Evolutionary conservation across 495 filamentous ascomycete genomes (phyloP), one percentile per base, ranked within the genome.

Genomic region (Hypoxylon trugodes): DNA sequence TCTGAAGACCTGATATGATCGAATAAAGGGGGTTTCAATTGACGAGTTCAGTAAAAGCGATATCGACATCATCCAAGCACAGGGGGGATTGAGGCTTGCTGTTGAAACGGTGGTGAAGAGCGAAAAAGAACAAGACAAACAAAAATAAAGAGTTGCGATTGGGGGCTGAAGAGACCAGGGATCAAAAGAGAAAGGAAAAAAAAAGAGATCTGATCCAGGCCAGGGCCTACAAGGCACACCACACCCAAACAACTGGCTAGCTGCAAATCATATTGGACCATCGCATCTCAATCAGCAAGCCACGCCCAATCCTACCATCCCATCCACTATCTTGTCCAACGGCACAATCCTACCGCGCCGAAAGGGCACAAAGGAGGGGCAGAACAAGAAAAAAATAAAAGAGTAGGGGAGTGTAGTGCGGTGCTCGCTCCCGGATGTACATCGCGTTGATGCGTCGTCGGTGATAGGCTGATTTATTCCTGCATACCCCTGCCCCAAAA

Each of bases 231-330:
- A 25, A 30, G n/a, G n/a, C n/a, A n/a, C n/a, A n/a, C n/a, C 19
- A 21, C n/a, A 15, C 12, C 35, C 4, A 37, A 1, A n/a, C 54
- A 30, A 30, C 25, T 37, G 0, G 13, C 36, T 16, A 51, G 57
- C 63, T 66, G 57, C 63, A 61, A 40, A 61, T 61, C 57, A 66
- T 66, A 66, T 57, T 57, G 56, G 42, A 13, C 7, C 16, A 45
- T 50, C 42, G n/a, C 40, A 58, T 22, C 22, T 54, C 19, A 47
- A 42, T 35, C n/a, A 42, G 22, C 42, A 47, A 59, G 54, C 62
- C 43, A 55, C 10, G 19, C n/a, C 48, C 48, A 60, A 66, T 66
- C 63, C 63, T 66, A 30, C 48, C 53, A 58, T 56, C 38, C 46
- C 16, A 42, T 22, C 38, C 38, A 42, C 38, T 21, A 42, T 21